Evolutionary conservation across 2,329 filamentous ascomycete genomes (phyloP), one percentile per base, ranked within the genome.

Genomic region (Escovopsis sp.): DNA sequence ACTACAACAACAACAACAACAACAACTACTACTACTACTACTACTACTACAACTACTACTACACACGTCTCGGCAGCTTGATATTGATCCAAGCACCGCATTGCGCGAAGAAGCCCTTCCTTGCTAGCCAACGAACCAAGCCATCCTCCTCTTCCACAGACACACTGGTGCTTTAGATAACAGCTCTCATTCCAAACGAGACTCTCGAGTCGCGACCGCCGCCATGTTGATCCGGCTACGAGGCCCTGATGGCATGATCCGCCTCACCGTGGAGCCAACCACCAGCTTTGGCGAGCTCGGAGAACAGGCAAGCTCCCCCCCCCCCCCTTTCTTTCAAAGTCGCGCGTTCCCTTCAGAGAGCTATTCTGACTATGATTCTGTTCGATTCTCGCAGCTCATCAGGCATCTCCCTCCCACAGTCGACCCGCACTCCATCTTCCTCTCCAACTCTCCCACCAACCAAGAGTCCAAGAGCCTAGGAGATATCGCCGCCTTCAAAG

Each of bases 241-340:
- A 54, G 87, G 87, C 58, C 86, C 84, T 49, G 87, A 95, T 66
- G 91, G 91, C 66, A 91, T 91, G 71, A 81, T 88, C 62, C 82
- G 91, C 52, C 70, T 96, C 54, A 84, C 72, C 40, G 75, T 93
- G 51, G 79, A 88, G 52, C 74, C 80, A 39, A 71, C 73, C 35
- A 79, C 84, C 48, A 79, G 79, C 0, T 94, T 96, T 58, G 67
- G 65, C 35, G 64, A 74, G n/a, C 63, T 81, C 35, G 72, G 69
- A 29, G 57, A 64, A 24, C 63, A 70, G 63, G 74, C 77, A 57
- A 45, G 42, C 34, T 29, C 5, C 38, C 10, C 9, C 24, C 30
- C 24, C 35, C 16, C 31, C 29, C n/a, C n/a, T n/a, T n/a, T n/a
- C n/a, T n/a, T n/a, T n/a, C n/a, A n/a, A n/a, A n/a, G n/a, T n/a